Base-by-base conservation (phyloP, 352 stramenopile species). In the Globisporangium ultimum region DNA sequence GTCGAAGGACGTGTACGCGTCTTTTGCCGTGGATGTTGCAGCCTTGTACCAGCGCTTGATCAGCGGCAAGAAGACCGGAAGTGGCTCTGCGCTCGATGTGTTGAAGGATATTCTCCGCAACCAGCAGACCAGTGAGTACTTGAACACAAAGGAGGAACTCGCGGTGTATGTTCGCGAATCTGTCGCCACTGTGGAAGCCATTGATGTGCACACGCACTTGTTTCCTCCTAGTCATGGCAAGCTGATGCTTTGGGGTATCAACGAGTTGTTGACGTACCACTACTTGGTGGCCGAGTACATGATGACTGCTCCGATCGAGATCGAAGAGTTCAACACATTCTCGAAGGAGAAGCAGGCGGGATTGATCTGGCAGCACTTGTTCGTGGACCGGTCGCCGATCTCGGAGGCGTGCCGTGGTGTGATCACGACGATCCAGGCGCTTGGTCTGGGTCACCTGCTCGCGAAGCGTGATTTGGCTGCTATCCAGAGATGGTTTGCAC, bases 201-300 rank as follows among this genome's bases (percentile, higher is more conserved):
- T 75, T 48, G 64, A 78, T 22, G 71, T 98, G 50, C 94, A 98
- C 70, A 98, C 94, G 53, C 92, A 98, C 68, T 69, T 98, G 24
- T 92, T 98, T 53, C 94, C 94, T 43, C 89, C 91, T 14, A 88
- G 74, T 22, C 93, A 98, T 65, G 90, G 88, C 21, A 72, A 86
- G 51, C 75, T 98, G 41, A 97, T 96, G 80, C 81, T 97, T 1
- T 98, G 87, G 85, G 93, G 91, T 22, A 89, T 98, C 47, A 91
- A 98, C 70, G 91, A 97, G 62, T 69, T 98, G 41, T 74, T 98
- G 32, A 98, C 91, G 20, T 98, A 98, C 68, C 94, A 98, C 73
- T 98, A 98, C 68, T 71, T 98, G 12, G 91, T 98, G 17, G 88
- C 91, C 3, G 93, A 98, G 77, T 97, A 92, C 64, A 90, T 97